Base-by-base conservation (phyloP, 2,329 filamentous ascomycete species). In the Clarireedia sp. region DNA sequence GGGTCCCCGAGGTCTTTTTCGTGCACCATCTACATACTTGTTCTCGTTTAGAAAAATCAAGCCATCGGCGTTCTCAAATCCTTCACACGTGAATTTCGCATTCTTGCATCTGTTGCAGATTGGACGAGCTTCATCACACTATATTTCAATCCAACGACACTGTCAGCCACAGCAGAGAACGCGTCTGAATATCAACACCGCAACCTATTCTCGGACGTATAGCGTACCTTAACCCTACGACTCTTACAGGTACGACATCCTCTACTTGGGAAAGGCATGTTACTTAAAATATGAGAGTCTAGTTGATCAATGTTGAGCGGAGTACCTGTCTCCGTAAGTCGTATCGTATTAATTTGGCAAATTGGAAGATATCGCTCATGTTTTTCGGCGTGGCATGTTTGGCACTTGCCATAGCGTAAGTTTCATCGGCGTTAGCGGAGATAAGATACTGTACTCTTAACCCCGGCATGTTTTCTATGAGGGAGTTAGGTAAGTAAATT, bases 1-100 rank as follows among this genome's bases (percentile, higher is more conserved):
- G n/a, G 59, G 57, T 9, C 57, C 59, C 47, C 59, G 46, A n/a
- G 59, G 59, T 12, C 59, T 54, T 47, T 59, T 60, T 14, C 37
- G 36, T 47, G 17, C 33, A n/a, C 56, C 54, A 9, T 45, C 44
- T 7, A 47, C 59, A 45, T 57, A 59, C 23, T 53, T 33, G 45
- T 60, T 60, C 23, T 60, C 59, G 40, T 48, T 37, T 44, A 55
- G 37, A 23, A 60, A 60, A 23, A 58, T 51, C 23, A 40, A 52
- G 14, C 51, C 36, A 3, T 48, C 26, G 8, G 8, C 14, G 17
- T 38, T 50, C 16, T 55, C 51, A n/a, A 36, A 21, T 14, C 37
- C 36, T 16, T 33, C 12, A 26, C 58, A 60, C 21, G 43, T n/a
- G 9, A 54, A 9, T 16, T 58, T 58, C n/a, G 54, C 50, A 16